A percentile compares a stretch with the other conserved stretches of the same genome.
Evolutionary conservation across 176 grass and related monocot species (phyloP).

Genomic region (Aegilops sharonensis): DNA sequence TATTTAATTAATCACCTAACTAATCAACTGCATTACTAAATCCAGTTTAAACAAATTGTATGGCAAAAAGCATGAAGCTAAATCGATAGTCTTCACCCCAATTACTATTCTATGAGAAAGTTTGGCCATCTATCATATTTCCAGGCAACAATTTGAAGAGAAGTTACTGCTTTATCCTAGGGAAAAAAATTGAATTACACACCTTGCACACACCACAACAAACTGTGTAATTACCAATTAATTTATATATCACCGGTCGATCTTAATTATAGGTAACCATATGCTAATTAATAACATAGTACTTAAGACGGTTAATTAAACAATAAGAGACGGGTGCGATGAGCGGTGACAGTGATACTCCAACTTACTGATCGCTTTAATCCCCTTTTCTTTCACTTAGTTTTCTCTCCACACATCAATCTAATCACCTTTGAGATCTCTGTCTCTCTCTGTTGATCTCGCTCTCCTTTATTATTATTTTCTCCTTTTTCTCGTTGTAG

Average conservation of each 20-base stretch:
- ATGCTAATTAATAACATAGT: constrained; percentile 26
- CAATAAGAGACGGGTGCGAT: constrained; percentile 8
- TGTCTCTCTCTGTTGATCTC: constrained; percentile 30
- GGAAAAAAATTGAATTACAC: background rate
- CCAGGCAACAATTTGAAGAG: background rate
- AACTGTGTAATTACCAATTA: background rate
- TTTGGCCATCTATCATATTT: background rate
- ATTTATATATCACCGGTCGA: background rate
- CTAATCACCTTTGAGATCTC: constrained; percentile 51
- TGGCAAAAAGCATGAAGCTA: background rate
- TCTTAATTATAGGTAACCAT: constrained; percentile 2
- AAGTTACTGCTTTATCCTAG: background rate
- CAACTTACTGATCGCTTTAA: constrained; percentile 44
- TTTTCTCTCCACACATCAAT: constrained; percentile 27
- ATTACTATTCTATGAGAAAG: background rate
- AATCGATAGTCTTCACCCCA: background rate
- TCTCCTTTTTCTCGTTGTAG: background rate
- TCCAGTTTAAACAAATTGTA: background rate
- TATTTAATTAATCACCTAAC: background rate
- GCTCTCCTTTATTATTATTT: background rate
- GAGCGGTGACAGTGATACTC: constrained; percentile 43
- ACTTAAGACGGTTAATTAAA: constrained; percentile 35
- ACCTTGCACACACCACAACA: background rate
- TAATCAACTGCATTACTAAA: background rate
- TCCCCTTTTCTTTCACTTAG: constrained; percentile 22